Evolutionary conservation across 2,329 filamentous ascomycete genomes (phyloP).

Genomic region (Coniosporium tulheliwenetii): DNA sequence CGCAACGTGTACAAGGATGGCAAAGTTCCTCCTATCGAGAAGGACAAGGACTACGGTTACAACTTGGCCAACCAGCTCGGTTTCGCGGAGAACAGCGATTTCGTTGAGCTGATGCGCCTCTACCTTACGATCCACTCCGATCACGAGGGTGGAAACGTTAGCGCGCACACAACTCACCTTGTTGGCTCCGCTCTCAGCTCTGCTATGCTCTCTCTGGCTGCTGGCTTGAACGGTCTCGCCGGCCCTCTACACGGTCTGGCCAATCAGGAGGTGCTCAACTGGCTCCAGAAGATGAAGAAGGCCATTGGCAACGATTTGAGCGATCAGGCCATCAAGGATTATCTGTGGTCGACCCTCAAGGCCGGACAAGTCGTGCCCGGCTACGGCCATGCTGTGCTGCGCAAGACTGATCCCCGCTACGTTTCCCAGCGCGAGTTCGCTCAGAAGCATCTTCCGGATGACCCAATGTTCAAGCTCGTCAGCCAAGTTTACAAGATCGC

Average conservation of each 20-base stretch:
- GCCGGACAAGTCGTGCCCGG: slow-evolving; percentile 89
- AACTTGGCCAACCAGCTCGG: slow-evolving; percentile 99
- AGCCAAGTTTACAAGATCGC: slow-evolving; percentile 99
- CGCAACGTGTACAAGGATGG: slow-evolving; percentile 99
- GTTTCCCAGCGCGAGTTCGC: slow-evolving; percentile 96
- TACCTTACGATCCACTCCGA: slow-evolving; percentile 99
- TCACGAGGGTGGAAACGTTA: slow-evolving; percentile 98
- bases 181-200: slow-evolving; percentile 95
- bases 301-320: slow-evolving; percentile 82
- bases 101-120: slow-evolving; percentile 93
- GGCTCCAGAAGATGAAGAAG: slow-evolving; percentile 99
- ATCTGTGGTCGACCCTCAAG: slow-evolving; percentile 97
- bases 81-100: slow-evolving; percentile 88
- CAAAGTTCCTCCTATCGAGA: slow-evolving; percentile 89
- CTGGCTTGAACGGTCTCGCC: slow-evolving; percentile 94
- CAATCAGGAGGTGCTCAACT: slow-evolving; percentile 99
- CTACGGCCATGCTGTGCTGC: slow-evolving; percentile 96
- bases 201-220: slow-evolving; percentile 88
- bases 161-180: slow-evolving; percentile 94
- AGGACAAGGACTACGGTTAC: slow-evolving; percentile 98
- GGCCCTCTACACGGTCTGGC: slow-evolving; percentile 97
- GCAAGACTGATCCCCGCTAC: slow-evolving; percentile 99
- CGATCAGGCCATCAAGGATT: slow-evolving; percentile 93
- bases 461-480: slow-evolving; percentile 99
- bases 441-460: slow-evolving; percentile 80